Evolutionary conservation across 306 rosid species (phyloP).

Genomic region (Vigna trinervia): DNA sequence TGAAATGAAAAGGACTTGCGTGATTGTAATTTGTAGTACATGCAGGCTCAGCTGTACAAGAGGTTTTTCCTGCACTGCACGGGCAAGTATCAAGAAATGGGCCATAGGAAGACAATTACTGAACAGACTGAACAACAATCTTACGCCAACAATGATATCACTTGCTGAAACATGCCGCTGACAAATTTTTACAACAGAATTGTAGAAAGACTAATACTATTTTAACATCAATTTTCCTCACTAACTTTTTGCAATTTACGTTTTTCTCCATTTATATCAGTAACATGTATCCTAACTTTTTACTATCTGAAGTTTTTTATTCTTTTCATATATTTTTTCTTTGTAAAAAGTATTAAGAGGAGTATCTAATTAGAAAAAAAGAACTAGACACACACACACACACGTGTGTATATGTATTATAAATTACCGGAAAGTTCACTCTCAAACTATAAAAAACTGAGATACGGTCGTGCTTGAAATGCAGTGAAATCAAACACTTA

Average conservation of each 20-base stretch:
- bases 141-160: slow-evolving; percentile 35
- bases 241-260: neutral
- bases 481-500: neutral
- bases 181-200: neutral
- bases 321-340: neutral
- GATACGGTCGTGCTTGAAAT: neutral
- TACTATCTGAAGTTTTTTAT: neutral
- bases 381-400: no score
- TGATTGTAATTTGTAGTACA: neutral
- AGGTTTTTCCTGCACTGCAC: neutral
- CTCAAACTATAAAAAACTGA: neutral
- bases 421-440: no score
- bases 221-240: neutral
- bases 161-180: neutral
- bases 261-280: neutral
- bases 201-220: neutral
- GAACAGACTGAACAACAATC: neutral
- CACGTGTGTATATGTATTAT: no score
- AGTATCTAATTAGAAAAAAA: neutral
- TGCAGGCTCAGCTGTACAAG: slow-evolving; percentile 9
- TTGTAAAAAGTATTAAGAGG: neutral
- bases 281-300: neutral
- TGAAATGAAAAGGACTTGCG: neutral
- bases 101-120: neutral
- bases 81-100: neutral